Conservation (phyloP, 2,329 filamentous ascomycete species). For the Endothia cerciana region DNA sequence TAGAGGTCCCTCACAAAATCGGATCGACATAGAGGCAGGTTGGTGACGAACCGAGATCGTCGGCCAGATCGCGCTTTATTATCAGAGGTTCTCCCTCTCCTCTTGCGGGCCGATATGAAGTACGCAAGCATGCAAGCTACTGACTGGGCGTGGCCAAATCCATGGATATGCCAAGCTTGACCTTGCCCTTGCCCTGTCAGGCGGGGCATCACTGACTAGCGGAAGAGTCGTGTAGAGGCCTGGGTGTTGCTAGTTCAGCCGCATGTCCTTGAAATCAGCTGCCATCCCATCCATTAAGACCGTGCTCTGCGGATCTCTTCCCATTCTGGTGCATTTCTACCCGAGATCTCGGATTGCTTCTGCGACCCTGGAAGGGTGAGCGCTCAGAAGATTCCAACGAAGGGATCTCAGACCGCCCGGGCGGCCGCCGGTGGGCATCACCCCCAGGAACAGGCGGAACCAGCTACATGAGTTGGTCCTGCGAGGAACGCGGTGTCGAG, state of each 20-base stretch:
- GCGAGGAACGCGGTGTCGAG: not conserved
- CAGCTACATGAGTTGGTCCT: too few relatives aligned
- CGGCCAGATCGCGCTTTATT: slow-evolving; percentile 3
- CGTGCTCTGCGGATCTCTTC: not conserved
- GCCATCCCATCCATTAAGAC: not conserved
- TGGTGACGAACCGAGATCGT: not conserved
- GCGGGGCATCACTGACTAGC: not conserved
- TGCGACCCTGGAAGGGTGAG: not conserved
- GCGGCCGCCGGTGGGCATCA: too few relatives aligned
- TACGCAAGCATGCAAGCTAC: not conserved
- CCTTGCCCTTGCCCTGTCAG: not conserved
- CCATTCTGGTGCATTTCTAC: not conserved
- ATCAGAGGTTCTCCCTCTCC: not conserved
- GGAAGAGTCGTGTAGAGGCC: not conserved
- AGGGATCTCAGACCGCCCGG: too few relatives aligned
- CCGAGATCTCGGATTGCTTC: not conserved
- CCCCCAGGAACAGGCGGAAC: too few relatives aligned
- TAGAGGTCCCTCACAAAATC: not conserved
- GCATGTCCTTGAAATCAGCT: not conserved
- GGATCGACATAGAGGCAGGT: not conserved
- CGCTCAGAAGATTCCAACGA: not conserved
- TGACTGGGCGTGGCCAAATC: not conserved
- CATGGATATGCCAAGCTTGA: not conserved
- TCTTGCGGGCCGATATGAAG: not conserved
- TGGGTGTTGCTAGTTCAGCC: not conserved